A percentile compares a stretch with the other conserved stretches of the same genome.
Conservation (phyloP, 2,329 filamentous ascomycete species). For the Fusarium abutilonis region DNA sequence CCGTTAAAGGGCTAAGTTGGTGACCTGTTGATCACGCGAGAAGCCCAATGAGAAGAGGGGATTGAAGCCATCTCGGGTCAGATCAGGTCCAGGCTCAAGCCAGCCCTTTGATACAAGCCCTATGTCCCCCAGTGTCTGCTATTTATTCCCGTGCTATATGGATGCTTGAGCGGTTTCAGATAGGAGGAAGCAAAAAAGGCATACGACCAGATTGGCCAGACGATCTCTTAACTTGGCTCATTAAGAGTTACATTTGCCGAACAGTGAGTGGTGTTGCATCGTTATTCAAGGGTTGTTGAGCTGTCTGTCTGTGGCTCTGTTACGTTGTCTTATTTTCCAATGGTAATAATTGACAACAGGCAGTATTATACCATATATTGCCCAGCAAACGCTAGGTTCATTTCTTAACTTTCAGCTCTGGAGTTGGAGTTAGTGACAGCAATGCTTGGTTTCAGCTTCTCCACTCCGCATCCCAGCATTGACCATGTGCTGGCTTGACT, state of each 20-base stretch:
- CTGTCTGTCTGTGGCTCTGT: neutral
- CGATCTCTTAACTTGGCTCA: no score
- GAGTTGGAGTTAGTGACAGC: conserved; percentile 11
- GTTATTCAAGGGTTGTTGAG: no score
- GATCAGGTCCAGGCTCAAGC: neutral
- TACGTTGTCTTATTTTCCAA: neutral
- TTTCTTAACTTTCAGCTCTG: conserved; percentile 6
- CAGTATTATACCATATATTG: conserved; percentile 9
- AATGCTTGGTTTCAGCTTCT: conserved; percentile 9
- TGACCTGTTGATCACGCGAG: conserved; percentile 9
- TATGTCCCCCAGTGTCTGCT: neutral
- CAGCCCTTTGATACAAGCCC: neutral
- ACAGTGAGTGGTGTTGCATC: no score
- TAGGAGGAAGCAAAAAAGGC: no score
- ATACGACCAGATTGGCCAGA: no score
- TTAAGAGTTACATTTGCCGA: no score
- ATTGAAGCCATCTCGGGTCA: conserved; percentile 6
- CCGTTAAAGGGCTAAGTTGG: neutral
- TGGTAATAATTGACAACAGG: no score
- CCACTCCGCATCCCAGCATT: conserved; percentile 33
- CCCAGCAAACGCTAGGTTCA: neutral
- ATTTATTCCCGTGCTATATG: neutral
- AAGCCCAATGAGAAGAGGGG: neutral
- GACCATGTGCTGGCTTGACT: conserved; percentile 41
- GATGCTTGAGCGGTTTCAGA: no score